A percentile compares a stretch with the other conserved stretches of the same genome.
Evolutionary conservation across 2,329 filamentous ascomycete species (phyloP).

Genomic region (Aspergillus transmontanensis): DNA sequence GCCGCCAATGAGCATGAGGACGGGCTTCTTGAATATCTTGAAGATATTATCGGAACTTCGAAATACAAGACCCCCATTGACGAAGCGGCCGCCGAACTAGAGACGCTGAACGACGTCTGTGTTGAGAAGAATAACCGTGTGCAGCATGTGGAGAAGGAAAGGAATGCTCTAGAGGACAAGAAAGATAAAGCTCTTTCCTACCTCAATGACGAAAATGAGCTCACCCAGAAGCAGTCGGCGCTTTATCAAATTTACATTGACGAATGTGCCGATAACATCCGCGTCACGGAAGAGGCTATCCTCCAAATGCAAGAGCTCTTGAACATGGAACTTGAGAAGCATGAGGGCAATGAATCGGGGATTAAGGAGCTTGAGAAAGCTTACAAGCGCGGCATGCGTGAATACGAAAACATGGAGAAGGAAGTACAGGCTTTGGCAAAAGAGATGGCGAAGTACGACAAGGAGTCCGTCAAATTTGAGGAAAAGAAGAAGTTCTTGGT

Average conservation of each 20-base stretch:
- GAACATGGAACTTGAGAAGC: constrained; percentile 85
- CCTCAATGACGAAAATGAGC: constrained; percentile 89
- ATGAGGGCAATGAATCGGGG: constrained; percentile 82
- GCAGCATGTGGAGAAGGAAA: constrained; percentile 97
- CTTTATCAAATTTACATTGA: constrained; percentile 90
- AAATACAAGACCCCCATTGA: constrained; percentile 98
- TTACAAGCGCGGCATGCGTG: constrained; percentile 79
- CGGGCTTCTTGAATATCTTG: constrained; percentile 91
- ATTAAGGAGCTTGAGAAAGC: constrained; percentile 88
- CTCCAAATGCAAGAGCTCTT: constrained; percentile 86
- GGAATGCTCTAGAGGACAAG: constrained; percentile 88
- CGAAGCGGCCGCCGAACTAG: constrained; percentile 85
- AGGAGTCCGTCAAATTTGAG: constrained; percentile 95
- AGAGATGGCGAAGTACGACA: constrained; percentile 90
- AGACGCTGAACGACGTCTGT: constrained; percentile 91
- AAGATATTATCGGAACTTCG: constrained; percentile 98
- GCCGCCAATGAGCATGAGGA: constrained; percentile 94
- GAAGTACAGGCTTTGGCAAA: constrained; percentile 77
- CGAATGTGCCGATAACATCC: constrained; percentile 85
- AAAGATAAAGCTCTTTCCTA: constrained; percentile 91
- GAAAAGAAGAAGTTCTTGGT: constrained; percentile 94
- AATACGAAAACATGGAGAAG: constrained; percentile 81
- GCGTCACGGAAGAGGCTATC: constrained; percentile 86
- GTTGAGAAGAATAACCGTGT: constrained; percentile 93
- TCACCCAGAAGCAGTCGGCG: constrained; percentile 83